Conservation (phyloP, 768 basidiomycete species). For the Scleroderma bovista region DNA sequence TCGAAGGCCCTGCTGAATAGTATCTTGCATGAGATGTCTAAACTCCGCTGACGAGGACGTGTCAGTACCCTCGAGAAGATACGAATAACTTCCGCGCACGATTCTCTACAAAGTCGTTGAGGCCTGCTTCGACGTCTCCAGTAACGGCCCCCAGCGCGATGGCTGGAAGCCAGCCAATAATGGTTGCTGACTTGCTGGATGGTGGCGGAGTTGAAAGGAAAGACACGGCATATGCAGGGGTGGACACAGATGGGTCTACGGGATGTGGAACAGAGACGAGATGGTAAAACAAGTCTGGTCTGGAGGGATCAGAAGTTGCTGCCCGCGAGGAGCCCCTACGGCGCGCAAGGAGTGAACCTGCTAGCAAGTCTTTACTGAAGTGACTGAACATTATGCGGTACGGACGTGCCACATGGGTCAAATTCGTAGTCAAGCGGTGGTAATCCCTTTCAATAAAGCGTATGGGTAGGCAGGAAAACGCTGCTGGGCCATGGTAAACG, state of each 20-base stretch:
- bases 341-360: too few species aligned
- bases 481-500: too few species aligned
- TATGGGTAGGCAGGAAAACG: too few species aligned
- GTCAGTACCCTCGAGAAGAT: neutral
- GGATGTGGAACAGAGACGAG: conserved; percentile 48
- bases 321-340: conserved; percentile 15
- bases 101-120: conserved; percentile 72
- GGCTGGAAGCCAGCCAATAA: conserved; percentile 73
- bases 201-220: conserved; percentile 48
- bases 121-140: conserved; percentile 41
- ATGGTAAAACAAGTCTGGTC: conserved; percentile 70
- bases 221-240: conserved; percentile 59
- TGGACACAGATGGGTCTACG: conserved; percentile 29
- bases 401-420: neutral
- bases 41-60: conserved; percentile 45
- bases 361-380: neutral
- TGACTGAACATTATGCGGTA: neutral
- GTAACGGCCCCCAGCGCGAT: conserved; percentile 20
- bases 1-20: conserved; percentile 46
- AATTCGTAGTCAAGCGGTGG: too few species aligned
- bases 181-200: conserved; percentile 39
- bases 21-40: conserved; percentile 52
- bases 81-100: conserved; percentile 36
- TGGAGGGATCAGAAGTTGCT: conserved; percentile 45
- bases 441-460: too few species aligned